A percentile compares a stretch with the other conserved stretches of the same genome.
phyloP scores from a whole-genome alignment of 2,329 filamentous ascomycete species.

The Tolypocladium pustulatum region DNA sequence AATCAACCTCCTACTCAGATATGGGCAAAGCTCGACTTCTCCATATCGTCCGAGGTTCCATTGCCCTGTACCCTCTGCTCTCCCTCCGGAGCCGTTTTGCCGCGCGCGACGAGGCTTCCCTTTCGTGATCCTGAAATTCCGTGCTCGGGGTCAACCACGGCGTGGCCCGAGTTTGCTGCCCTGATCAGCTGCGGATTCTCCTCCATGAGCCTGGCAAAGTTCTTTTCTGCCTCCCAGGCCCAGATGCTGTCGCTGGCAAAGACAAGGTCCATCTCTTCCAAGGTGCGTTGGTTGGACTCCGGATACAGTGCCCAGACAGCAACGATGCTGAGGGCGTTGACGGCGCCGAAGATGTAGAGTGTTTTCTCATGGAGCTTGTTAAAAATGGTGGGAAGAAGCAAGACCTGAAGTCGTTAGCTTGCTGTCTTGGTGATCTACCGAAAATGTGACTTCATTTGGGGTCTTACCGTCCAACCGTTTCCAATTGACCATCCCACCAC shows the following conservation, averaged over 20 bases:
- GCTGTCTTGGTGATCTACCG: not conserved
- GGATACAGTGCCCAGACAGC: slow-evolving; percentile 67
- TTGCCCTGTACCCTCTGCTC: not conserved
- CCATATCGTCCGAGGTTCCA: not conserved
- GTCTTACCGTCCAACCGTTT: slow-evolving; percentile 46
- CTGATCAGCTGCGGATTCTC: slow-evolving; percentile 39
- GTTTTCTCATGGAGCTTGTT: slow-evolving; percentile 57
- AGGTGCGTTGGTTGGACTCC: slow-evolving; percentile 61
- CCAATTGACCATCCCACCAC: slow-evolving; percentile 69
- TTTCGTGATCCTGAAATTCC: slow-evolving; percentile 4
- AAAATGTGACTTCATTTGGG: slow-evolving; percentile 9
- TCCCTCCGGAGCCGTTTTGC: not conserved
- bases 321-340: slow-evolving; percentile 54
- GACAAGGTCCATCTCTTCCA: slow-evolving; percentile 66
- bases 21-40: slow-evolving; percentile 5
- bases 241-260: slow-evolving; percentile 58
- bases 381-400: slow-evolving; percentile 52
- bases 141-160: slow-evolving; percentile 10
- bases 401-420: slow-evolving; percentile 12
- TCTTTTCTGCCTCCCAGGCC: slow-evolving; percentile 61
- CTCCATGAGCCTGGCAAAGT: slow-evolving; percentile 50
- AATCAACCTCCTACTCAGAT: slow-evolving; percentile 17
- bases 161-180: slow-evolving; percentile 4
- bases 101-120: not conserved
- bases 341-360: slow-evolving; percentile 61